Conservation (phyloP, 1,139 yeast genomes). For the Magnusiomyces sp. region DNA sequence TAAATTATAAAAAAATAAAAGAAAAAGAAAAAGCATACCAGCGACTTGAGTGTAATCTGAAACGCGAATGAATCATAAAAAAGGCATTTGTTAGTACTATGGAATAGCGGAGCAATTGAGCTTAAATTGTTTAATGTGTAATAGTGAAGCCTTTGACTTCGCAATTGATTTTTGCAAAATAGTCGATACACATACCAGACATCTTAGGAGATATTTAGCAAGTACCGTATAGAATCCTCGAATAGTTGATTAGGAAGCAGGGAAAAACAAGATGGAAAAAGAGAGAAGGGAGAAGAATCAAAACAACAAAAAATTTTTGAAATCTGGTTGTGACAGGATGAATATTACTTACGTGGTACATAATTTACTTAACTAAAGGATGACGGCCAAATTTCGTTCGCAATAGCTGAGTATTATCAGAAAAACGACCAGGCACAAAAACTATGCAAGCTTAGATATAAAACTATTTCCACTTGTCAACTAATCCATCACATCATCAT, state of each 20-base stretch:
- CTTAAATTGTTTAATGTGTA: not conserved
- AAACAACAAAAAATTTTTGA: not conserved
- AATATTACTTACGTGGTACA: no score
- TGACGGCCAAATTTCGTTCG: no score
- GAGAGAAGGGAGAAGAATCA: not conserved
- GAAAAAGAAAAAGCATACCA: no score
- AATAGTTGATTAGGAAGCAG: conserved; percentile 8
- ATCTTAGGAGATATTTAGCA: not conserved
- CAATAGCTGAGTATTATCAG: no score
- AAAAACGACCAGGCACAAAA: no score
- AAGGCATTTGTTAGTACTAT: conserved; percentile 1
- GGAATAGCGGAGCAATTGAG: not conserved
- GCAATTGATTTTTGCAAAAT: not conserved
- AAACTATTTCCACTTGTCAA: no score
- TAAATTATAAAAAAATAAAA: not conserved
- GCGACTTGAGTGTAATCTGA: not conserved
- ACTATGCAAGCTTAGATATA: no score
- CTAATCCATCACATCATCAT: no score
- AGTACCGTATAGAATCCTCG: conserved; percentile 4
- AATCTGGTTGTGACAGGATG: no score
- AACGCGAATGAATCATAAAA: not conserved
- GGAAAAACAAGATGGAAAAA: not conserved
- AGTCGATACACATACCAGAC: not conserved
- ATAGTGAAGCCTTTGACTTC: no score
- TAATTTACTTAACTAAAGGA: no score